These are phyloP conservation scores for Exserohilum rostratum DNA, from an alignment of 2,329 filamentous ascomycete species.

Conservation along the genomic window DNA sequence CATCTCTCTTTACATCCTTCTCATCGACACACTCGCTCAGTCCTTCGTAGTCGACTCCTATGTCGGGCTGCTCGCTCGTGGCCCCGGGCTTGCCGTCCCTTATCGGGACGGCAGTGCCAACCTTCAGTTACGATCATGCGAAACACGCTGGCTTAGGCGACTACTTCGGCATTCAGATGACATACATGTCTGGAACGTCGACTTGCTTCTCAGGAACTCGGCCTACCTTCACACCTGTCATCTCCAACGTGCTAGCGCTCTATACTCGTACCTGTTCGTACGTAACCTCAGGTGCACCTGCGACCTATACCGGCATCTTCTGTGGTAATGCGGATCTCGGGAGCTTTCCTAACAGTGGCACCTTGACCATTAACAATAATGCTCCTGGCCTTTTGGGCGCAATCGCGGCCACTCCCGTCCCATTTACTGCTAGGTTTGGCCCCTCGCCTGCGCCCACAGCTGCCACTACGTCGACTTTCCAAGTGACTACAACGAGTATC, in stretches of 20 bases:
- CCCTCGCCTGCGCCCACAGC: not conserved
- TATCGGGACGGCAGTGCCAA: conserved; percentile 12
- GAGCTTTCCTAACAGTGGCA: conserved; percentile 7
- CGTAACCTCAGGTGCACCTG: not conserved
- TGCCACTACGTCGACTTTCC: conserved; percentile 1
- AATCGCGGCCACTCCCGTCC: not conserved
- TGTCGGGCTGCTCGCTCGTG: conserved; percentile 22
- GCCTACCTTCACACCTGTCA: conserved; percentile 18
- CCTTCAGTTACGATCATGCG: conserved; percentile 14
- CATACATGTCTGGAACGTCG: conserved; percentile 16
- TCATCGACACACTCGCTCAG: not conserved
- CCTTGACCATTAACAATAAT: conserved; percentile 12
- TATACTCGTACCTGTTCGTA: conserved; percentile 15
- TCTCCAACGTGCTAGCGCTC: conserved; percentile 9
- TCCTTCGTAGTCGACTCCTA: not conserved
- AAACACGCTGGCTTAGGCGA: conserved; percentile 6
- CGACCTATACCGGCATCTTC: conserved; percentile 7
- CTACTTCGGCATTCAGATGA: conserved; percentile 17
- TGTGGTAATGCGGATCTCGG: conserved; percentile 6
- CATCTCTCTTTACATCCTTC: not conserved
- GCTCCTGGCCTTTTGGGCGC: not conserved
- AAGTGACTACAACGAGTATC: not conserved
- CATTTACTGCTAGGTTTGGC: conserved; percentile 14
- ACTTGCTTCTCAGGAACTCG: conserved; percentile 13
- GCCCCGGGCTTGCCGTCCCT: conserved; percentile 12